Base-by-base conservation (phyloP, 2,329 filamentous ascomycete species). In the Fusarium tanahbumbuense region DNA sequence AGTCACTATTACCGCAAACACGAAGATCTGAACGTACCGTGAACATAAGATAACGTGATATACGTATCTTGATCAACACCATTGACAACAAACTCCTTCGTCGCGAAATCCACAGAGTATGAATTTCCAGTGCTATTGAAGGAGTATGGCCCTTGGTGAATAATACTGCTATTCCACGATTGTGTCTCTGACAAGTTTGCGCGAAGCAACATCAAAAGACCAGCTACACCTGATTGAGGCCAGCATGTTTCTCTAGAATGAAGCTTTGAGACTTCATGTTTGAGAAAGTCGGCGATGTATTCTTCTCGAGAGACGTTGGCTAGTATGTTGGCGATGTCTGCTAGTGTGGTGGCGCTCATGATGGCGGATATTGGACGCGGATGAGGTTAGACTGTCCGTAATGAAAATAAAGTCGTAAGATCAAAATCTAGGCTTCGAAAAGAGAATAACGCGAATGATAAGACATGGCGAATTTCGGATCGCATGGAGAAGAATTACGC, bases 211-310 rank as follows among this genome's bases (percentile, higher is more conserved):
- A 23, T 32, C 15, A 57, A 5, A 6, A 64, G 59, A 11, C 60
- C 60, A 1, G 42, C 10, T 4, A 64, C 60, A 2, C 60, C 60
- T 9, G 60, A 64, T 6, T 64, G 42, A 9, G 54, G 59, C 60
- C 60, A 64, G 5, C 60, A 64, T 2, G 49, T 64, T 4, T 57
- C 60, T 27, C 60, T 27, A 0, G 59, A 44, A 4, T 64, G 12
- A n/a, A 64, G 60, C 9, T 40, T 64, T 1, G 49, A 49, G 0
- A 64, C 40, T n/a, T 63, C 34, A 16, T 57, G 59, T 25, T 56
- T 47, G 30, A 64, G 34, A 7, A 64, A 64, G 18, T 64, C 42
- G 4, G 16, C 18, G 13, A 64, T 37, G 23, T 64, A 64, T 37
- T 41, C 27, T 8, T 34, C 13, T 27, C 48, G 12, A 0, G 16